A percentile compares a stretch with the other conserved stretches of the same genome.
Evolutionary conservation across 805 yeast genomes (phyloP).

Genomic region (Wickerhamomyces ciferrii): DNA sequence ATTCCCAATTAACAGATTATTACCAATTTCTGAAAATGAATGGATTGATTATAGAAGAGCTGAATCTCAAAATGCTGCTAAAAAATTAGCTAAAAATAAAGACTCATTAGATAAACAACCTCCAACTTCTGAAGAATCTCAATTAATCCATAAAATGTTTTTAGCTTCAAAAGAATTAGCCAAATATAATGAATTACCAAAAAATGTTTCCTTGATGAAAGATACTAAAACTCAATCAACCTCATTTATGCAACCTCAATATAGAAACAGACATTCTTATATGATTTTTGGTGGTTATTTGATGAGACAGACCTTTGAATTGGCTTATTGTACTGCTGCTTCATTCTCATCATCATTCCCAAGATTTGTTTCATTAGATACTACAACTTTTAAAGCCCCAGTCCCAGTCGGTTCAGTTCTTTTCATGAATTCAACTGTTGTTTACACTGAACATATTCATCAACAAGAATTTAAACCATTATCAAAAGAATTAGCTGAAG

Average conservation of each 20-base stretch:
- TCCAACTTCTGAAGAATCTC: slow-evolving; percentile 73
- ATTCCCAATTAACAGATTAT: slow-evolving; percentile 75
- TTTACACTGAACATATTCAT: slow-evolving; percentile 79
- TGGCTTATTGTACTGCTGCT: slow-evolving; percentile 91
- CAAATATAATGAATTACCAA: slow-evolving; percentile 32
- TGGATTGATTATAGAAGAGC: slow-evolving; percentile 85
- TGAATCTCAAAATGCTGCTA: slow-evolving; percentile 82
- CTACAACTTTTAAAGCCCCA: slow-evolving; percentile 88
- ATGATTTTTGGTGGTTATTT: slow-evolving; percentile 95
- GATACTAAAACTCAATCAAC: slow-evolving; percentile 72
- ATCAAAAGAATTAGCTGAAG: slow-evolving; percentile 6
- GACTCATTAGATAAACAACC: slow-evolving; percentile 57
- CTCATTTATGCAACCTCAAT: slow-evolving; percentile 93
- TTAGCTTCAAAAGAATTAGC: slow-evolving; percentile 38
- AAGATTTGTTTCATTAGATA: slow-evolving; percentile 83
- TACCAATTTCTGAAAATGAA: slow-evolving; percentile 71
- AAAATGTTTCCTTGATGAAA: slow-evolving; percentile 57
- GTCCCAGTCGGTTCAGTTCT: slow-evolving; percentile 94
- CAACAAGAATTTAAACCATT: slow-evolving; percentile 21
- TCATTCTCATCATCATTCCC: slow-evolving; percentile 84
- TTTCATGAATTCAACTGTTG: slow-evolving; percentile 75
- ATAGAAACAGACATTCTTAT: slow-evolving; percentile 88
- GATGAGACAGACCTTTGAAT: slow-evolving; percentile 87
- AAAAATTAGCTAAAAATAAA: slow-evolving; percentile 69
- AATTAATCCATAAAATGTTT: slow-evolving; percentile 77